Evolutionary conservation across 1,139 yeast species (phyloP).

Genomic region (Debaryomyces nepalensis): DNA sequence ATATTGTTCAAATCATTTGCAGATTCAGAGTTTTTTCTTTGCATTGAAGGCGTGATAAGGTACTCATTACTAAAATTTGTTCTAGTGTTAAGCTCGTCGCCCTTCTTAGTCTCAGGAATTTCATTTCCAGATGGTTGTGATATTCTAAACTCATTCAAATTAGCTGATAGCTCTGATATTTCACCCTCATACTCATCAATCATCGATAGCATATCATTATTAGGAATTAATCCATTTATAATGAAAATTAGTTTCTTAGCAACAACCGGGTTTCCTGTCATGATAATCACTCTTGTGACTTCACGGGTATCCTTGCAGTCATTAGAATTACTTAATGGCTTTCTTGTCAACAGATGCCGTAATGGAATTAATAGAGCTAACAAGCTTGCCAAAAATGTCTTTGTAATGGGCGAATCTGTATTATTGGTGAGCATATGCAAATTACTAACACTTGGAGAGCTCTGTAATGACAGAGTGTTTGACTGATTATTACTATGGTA

Average conservation of each 20-base stretch:
- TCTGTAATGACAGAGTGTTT: slow-evolving; percentile 1
- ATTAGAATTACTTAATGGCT: slow-evolving; percentile 33
- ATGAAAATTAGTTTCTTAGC: slow-evolving; percentile 63
- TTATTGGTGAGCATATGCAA: neutral
- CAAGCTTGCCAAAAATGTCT: slow-evolving; percentile 49
- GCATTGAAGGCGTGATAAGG: neutral
- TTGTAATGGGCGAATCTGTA: slow-evolving; percentile 17
- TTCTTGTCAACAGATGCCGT: slow-evolving; percentile 38
- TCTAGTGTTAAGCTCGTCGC: neutral
- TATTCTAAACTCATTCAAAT: neutral
- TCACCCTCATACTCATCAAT: slow-evolving; percentile 9
- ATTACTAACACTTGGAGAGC: slow-evolving; percentile 5
- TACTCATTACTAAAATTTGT: neutral
- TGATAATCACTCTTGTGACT: slow-evolving; percentile 53
- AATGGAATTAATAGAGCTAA: slow-evolving; percentile 49
- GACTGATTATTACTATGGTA: neutral
- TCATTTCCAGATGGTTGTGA: neutral
- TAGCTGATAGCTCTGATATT: neutral
- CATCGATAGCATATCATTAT: slow-evolving; percentile 18
- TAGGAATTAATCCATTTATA: slow-evolving; percentile 52
- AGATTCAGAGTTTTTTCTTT: neutral
- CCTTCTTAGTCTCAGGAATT: slow-evolving; percentile 5
- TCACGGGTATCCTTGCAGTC: slow-evolving; percentile 28
- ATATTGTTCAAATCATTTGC: neutral
- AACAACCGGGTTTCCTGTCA: slow-evolving; percentile 65